Conservation (phyloP, 2,329 filamentous ascomycete species). For the Myriosclerotinia duriaeana region DNA sequence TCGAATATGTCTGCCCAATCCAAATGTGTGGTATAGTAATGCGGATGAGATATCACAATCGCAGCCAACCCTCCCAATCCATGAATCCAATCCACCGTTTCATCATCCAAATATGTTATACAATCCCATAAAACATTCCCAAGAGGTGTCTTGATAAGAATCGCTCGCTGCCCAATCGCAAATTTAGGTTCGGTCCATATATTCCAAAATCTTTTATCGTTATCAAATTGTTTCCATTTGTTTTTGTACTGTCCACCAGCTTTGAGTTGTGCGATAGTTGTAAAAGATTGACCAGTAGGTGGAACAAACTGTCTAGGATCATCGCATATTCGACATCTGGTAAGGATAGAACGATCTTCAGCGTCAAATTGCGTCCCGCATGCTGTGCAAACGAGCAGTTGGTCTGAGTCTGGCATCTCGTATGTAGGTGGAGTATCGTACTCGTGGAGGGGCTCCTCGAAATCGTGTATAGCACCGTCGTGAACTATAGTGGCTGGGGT, state of each 20-base stretch:
- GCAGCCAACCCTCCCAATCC: slow-evolving; percentile 64
- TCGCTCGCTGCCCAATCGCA: slow-evolving; percentile 72
- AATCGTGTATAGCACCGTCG: slow-evolving; percentile 22
- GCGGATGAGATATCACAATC: slow-evolving; percentile 77
- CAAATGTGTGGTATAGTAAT: slow-evolving; percentile 76
- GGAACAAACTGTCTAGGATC: slow-evolving; percentile 72
- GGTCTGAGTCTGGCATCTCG: slow-evolving; percentile 30
- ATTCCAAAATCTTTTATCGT: slow-evolving; percentile 48
- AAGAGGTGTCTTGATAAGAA: slow-evolving; percentile 62
- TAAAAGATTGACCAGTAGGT: slow-evolving; percentile 63
- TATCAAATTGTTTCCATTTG: slow-evolving; percentile 49
- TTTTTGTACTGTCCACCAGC: slow-evolving; percentile 49
- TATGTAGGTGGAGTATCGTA: slow-evolving; percentile 28
- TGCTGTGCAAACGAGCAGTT: slow-evolving; percentile 60
- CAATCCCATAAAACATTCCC: slow-evolving; percentile 83
- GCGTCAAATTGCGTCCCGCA: slow-evolving; percentile 70
- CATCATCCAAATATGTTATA: slow-evolving; percentile 65
- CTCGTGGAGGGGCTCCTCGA: slow-evolving; percentile 31
- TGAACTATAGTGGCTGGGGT: slow-evolving; percentile 12
- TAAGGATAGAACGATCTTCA: slow-evolving; percentile 49
- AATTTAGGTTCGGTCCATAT: slow-evolving; percentile 57
- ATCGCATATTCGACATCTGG: slow-evolving; percentile 69
- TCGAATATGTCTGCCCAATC: slow-evolving; percentile 69
- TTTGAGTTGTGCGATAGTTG: slow-evolving; percentile 52
- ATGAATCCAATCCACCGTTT: slow-evolving; percentile 59